Base-by-base conservation (phyloP, 2,329 filamentous ascomycete species). In the Colletotrichum navitas region DNA sequence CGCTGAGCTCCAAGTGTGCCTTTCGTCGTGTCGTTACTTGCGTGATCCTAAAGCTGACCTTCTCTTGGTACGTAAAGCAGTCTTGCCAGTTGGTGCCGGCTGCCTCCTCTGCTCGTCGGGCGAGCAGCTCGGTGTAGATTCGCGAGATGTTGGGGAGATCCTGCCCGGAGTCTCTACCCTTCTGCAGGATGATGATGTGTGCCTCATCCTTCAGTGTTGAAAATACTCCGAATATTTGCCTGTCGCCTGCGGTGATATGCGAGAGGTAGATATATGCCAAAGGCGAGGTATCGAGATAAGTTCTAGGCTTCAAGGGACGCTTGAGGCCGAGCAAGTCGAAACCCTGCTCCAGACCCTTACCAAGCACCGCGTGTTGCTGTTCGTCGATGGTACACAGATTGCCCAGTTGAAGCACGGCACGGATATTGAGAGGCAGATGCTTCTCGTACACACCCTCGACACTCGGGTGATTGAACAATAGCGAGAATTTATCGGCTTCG, bases 371-470 rank as follows among this genome's bases (percentile, higher is more conserved):
- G 72, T 93, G 89, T 76, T 98, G 95, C 66, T 87, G 91, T 77
- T 97, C 93, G 77, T 99, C 96, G 75, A 99, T 97, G 2, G 94
- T 97, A 79, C 96, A 99, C 39, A 93, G 85, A 77, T 94, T 98
- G 52, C 96, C 97, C 1, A 99, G 85, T 75, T 96, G 93, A 12
- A 99, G 88, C 41, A 99, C 89, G 5, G 95, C 96, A 51, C 95
- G 90, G 59, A 97, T 89, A 74, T 93, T 94, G 7, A 98, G 85
- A 1, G 97, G 94, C 1, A 99, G 87, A 75, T 97, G 93, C 77
- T 92, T 95, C 83, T 99, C 97, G 78, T 99, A 99, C 18, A 99
- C 94, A 39, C 97, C 97, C 81, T 99, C 96, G 1, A 99, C 93
- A 80, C 94, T 97, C 0, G 94, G 90, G 78, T 99, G 95, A 74